Percentiles rank a stretch among this genome's conserved stretches.
Evolutionary conservation across 257 asterid genomes (phyloP).

Genomic region (Ballota nigra): DNA sequence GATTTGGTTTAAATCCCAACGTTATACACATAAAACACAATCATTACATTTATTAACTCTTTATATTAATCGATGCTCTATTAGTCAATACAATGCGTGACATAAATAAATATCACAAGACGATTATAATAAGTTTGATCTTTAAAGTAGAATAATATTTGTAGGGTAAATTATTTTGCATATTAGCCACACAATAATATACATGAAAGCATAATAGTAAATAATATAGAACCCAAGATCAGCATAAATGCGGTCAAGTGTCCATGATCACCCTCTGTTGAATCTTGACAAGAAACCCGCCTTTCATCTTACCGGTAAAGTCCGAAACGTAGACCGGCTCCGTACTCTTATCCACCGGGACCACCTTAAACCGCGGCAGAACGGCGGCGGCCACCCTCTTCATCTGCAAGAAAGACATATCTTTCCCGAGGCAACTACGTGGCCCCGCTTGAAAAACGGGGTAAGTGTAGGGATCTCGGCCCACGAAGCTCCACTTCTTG

Average conservation of each 20-base stretch:
- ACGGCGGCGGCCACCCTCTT: constrained; percentile 33
- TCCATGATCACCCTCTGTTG: not conserved
- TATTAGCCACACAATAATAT: too few species aligned
- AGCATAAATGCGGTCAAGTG: too few species aligned
- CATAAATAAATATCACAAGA: not conserved
- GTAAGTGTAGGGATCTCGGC: constrained; percentile 38
- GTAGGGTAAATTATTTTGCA: too few species aligned
- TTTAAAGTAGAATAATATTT: too few species aligned
- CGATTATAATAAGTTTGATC: too few species aligned
- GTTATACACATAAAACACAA: too few species aligned
- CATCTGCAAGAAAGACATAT: constrained; percentile 37
- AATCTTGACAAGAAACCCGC: constrained; percentile 34
- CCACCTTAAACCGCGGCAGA: constrained; percentile 30
- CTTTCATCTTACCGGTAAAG: constrained; percentile 36
- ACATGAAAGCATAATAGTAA: too few species aligned
- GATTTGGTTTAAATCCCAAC: too few species aligned
- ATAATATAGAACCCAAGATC: too few species aligned
- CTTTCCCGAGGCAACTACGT: constrained; percentile 30
- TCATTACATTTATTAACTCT: not conserved
- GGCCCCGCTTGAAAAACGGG: constrained; percentile 42
- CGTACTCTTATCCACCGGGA: constrained; percentile 21
- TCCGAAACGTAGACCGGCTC: constrained; percentile 18
- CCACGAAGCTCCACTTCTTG: constrained; percentile 46
- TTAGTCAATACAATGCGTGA: not conserved
- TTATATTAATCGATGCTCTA: not conserved